Conservation (phyloP, 768 basidiomycete genomes). For the Lyophyllum atratum region DNA sequence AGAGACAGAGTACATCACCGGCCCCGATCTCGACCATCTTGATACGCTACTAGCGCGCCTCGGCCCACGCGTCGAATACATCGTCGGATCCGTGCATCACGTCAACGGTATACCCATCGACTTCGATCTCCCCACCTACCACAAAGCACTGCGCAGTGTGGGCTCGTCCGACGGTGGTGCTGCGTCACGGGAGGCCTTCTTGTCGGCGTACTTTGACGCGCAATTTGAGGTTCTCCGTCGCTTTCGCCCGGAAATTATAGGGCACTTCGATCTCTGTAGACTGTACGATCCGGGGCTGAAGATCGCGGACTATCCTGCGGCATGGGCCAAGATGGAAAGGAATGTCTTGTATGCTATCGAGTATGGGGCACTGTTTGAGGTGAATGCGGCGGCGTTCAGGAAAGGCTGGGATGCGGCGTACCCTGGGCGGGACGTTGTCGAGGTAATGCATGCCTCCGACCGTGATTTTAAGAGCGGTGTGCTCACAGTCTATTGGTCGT, state of each 20-base stretch:
- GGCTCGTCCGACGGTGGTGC: neutral
- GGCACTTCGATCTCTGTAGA: constrained; percentile 91
- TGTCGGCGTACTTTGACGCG: constrained; percentile 80
- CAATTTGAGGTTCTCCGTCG: constrained; percentile 72
- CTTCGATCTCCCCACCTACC: constrained; percentile 77
- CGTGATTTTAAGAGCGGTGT: neutral
- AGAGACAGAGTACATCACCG: constrained; percentile 89
- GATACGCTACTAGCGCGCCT: constrained; percentile 50
- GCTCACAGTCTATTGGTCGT: constrained; percentile 1
- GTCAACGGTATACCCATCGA: constrained; percentile 89
- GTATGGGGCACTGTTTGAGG: constrained; percentile 93
- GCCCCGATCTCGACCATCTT: constrained; percentile 61
- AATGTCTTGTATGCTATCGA: constrained; percentile 72
- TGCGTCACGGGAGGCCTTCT: constrained; percentile 45
- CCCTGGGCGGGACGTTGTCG: constrained; percentile 75
- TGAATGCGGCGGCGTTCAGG: constrained; percentile 89
- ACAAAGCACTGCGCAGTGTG: constrained; percentile 54
- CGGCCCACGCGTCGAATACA: constrained; percentile 67
- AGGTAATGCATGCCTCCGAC: constrained; percentile 44
- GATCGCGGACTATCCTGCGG: constrained; percentile 56
- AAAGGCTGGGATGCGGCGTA: constrained; percentile 90
- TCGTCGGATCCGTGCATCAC: constrained; percentile 94
- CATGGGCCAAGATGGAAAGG: constrained; percentile 66
- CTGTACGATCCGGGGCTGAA: constrained; percentile 71
- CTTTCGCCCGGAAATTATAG: constrained; percentile 86